Base-by-base conservation (phyloP, 2,329 filamentous ascomycete species). In the Penicillium sp. region DNA sequence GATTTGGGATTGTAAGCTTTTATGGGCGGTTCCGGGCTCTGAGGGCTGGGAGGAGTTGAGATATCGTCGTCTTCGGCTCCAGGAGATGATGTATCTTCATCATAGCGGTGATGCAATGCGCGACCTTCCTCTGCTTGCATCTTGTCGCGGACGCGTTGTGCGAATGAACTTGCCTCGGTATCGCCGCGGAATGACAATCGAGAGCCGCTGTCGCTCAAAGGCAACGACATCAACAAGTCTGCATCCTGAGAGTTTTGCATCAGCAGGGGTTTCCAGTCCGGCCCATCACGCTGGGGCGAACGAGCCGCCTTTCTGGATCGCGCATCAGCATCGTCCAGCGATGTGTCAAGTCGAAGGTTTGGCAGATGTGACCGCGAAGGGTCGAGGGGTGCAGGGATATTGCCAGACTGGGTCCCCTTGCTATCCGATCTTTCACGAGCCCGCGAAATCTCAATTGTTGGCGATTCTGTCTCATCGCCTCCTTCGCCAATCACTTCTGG, bases 401-500 rank as follows among this genome's bases (percentile, higher is more conserved):
- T 57, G 28, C 49, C 55, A 9, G 61, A 50, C 33, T 64, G 59
- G n/a, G 55, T 19, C 36, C 58, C 53, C 36, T 54, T 63, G 17
- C 61, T 41, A 11, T 40, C 61, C 26, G 58, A 55, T 28, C 57
- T 63, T 50, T 60, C 69, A 69, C 63, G 70, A 68, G 57, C 78
- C 69, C 78, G 81, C 5, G 85, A 86, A 52, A 96, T 87, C 68
- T 94, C 88, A 19, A 85, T 78, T 1, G 86, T 83, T 1, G 89
- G 89, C 9, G 82, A 77, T 51, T 89, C 86, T 52, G 88, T 88
- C 72, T 96, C 91, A 67, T 97, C 93, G 33, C 93, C 93, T 55
- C 93, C 93, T 73, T 93, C 88, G 44, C 93, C 93, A 67, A 97
- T 97, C 59, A 96, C 75, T 44, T 91, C 88, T 7, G 92, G 91